Evolutionary conservation across 768 basidiomycete genomes (phyloP).

Genomic region (Russula foetens): DNA sequence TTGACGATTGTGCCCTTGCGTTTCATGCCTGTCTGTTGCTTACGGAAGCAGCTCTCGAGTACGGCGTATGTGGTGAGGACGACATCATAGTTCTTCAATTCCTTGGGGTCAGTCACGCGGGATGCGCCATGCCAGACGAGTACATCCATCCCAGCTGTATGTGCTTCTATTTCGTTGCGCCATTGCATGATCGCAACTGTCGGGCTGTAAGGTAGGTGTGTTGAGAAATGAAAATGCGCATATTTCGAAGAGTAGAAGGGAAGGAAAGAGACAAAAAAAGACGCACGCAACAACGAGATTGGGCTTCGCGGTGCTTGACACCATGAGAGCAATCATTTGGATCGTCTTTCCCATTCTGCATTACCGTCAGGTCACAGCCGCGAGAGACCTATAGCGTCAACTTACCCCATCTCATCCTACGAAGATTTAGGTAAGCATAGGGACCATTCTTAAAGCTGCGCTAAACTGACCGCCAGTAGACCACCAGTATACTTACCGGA

Average conservation of each 20-base stretch:
- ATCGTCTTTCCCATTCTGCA: constrained; percentile 93
- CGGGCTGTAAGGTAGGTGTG: constrained; percentile 27
- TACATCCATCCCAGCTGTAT: constrained; percentile 78
- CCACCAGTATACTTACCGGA: constrained; percentile 81
- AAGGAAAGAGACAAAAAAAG: not conserved
- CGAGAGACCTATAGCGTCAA: not conserved
- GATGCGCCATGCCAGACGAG: constrained; percentile 88
- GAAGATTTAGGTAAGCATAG: constrained; percentile 1
- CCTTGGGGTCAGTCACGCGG: constrained; percentile 55
- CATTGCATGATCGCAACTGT: constrained; percentile 67
- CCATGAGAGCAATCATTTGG: constrained; percentile 86
- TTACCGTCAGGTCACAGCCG: constrained; percentile 9
- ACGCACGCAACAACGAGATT: constrained; percentile 90
- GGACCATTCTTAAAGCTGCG: not conserved
- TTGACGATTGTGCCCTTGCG: constrained; percentile 76
- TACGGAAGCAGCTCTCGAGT: constrained; percentile 85
- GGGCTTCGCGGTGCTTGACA: constrained; percentile 68
- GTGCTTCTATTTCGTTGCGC: constrained; percentile 86
- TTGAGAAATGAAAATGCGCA: not conserved
- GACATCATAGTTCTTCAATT: constrained; percentile 81
- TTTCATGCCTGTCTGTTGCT: constrained; percentile 89
- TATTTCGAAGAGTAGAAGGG: not conserved
- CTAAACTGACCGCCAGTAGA: constrained; percentile 67
- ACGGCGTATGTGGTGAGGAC: constrained; percentile 85
- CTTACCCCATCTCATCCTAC: constrained; percentile 89